These are phyloP conservation scores for Akanthomyces muscarius DNA, from an alignment of 2,329 filamentous ascomycete species.

Conservation along the genomic window DNA sequence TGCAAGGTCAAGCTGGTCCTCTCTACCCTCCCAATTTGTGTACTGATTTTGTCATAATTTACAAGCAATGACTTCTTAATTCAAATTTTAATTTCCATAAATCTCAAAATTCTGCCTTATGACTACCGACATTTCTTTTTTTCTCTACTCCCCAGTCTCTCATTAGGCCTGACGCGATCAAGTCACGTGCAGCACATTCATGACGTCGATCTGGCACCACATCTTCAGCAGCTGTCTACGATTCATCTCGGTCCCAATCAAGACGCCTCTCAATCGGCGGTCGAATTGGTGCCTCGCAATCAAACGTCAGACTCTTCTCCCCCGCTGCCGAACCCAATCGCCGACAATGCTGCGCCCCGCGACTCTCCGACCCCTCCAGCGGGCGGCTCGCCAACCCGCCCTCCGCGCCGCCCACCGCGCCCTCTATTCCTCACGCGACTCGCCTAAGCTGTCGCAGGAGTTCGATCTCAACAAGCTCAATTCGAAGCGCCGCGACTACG, in stretches of 20 bases:
- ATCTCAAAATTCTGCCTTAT: too few relatives aligned
- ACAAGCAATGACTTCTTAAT: too few relatives aligned
- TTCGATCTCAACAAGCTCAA: conserved; percentile 49
- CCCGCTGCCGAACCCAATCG: conserved; percentile 2
- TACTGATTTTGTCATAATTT: too few relatives aligned
- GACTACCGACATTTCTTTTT: too few relatives aligned
- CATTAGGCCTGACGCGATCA: neutral
- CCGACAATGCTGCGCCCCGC: conserved; percentile 29
- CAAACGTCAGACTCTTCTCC: neutral
- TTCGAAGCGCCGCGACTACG: conserved; percentile 44
- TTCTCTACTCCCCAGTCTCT: neutral
- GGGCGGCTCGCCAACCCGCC: conserved; percentile 20
- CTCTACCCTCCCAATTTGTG: too few relatives aligned
- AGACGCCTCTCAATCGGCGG: conserved; percentile 8
- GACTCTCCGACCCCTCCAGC: conserved; percentile 24
- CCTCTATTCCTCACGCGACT: conserved; percentile 28
- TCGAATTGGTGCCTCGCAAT: neutral
- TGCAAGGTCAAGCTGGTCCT: too few relatives aligned
- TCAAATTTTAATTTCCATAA: too few relatives aligned
- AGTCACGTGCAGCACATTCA: conserved; percentile 1
- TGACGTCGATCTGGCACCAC: conserved; percentile 14
- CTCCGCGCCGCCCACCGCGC: conserved; percentile 24
- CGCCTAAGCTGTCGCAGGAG: conserved; percentile 40
- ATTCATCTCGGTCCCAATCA: neutral
- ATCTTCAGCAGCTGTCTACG: neutral